Evolutionary conservation across 1,284 basidiomycete genomes (phyloP).

Genomic region (Puccinia horiana): DNA sequence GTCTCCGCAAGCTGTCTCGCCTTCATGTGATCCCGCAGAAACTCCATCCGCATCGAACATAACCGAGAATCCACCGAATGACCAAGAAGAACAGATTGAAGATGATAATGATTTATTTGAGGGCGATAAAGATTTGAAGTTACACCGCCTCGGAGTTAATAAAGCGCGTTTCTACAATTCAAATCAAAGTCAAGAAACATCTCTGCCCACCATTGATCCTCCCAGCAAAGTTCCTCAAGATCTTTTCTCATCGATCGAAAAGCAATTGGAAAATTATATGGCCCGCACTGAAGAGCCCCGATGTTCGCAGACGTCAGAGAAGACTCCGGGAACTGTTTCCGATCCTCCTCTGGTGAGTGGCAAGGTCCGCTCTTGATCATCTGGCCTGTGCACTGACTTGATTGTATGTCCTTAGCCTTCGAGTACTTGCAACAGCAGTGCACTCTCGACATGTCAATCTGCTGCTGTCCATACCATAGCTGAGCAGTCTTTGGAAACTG

Average conservation of each 20-base stretch:
- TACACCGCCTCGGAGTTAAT: slow-evolving; percentile 20
- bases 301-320: neutral
- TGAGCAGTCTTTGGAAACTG: neutral
- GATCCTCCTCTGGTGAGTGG: neutral
- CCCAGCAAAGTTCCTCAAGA: slow-evolving; percentile 1
- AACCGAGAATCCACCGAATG: neutral
- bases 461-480: neutral
- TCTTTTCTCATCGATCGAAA: slow-evolving; percentile 15
- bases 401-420: neutral
- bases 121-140: slow-evolving; percentile 37
- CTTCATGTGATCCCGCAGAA: neutral
- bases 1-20: neutral
- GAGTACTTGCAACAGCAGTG: neutral
- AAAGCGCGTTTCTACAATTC: neutral
- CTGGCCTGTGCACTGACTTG: neutral
- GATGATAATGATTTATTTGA: slow-evolving; percentile 50
- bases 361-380: neutral
- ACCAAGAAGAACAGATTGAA: slow-evolving; percentile 10
- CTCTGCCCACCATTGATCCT: neutral
- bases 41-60: neutral
- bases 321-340: neutral
- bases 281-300: neutral
- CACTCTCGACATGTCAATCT: neutral
- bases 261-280: neutral
- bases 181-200: neutral